Conservation (phyloP, 2,329 filamentous ascomycete species). For the Colletotrichum lindemuthianum region DNA sequence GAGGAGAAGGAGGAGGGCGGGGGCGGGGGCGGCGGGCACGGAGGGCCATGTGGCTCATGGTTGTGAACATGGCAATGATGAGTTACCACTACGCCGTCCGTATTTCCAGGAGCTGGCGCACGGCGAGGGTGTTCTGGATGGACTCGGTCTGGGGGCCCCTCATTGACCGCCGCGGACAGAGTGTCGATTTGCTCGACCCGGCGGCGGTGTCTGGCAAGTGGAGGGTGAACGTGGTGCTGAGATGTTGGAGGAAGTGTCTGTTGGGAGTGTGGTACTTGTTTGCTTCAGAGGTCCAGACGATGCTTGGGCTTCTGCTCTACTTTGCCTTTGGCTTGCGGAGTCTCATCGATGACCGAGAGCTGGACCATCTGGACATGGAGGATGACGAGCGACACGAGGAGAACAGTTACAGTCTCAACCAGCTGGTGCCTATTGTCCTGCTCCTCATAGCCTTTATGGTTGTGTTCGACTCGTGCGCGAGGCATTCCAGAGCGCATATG, state of each 20-base stretch:
- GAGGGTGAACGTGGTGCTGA: conserved; percentile 2
- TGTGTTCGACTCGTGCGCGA: conserved; percentile 29
- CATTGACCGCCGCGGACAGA: conserved; percentile 14
- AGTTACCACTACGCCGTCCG: conserved; percentile 8
- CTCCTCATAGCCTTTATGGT: conserved; percentile 36
- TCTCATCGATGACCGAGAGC: conserved; percentile 19
- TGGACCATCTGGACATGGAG: conserved; percentile 30
- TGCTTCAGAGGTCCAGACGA: conserved; percentile 22
- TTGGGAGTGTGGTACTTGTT: conserved; percentile 17
- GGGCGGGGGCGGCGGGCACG: neutral
- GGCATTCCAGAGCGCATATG: conserved; percentile 8
- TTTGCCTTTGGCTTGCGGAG: conserved; percentile 11
- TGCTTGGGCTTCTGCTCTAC: neutral
- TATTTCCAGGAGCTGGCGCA: conserved; percentile 18
- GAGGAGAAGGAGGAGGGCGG: too few species aligned
- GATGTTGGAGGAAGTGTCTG: neutral
- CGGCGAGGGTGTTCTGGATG: conserved; percentile 20
- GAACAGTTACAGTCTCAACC: conserved; percentile 33
- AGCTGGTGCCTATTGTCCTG: conserved; percentile 37
- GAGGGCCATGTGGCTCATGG: neutral
- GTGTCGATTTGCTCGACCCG: conserved; percentile 1
- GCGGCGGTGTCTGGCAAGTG: conserved; percentile 3
- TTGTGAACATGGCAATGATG: conserved; percentile 20
- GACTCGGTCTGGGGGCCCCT: neutral
- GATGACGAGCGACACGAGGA: conserved; percentile 20